A percentile compares a stretch with the other conserved stretches of the same genome.
Evolutionary conservation across 805 yeast genomes (phyloP).

Genomic region (Saccharomyces kudriavzevii): DNA sequence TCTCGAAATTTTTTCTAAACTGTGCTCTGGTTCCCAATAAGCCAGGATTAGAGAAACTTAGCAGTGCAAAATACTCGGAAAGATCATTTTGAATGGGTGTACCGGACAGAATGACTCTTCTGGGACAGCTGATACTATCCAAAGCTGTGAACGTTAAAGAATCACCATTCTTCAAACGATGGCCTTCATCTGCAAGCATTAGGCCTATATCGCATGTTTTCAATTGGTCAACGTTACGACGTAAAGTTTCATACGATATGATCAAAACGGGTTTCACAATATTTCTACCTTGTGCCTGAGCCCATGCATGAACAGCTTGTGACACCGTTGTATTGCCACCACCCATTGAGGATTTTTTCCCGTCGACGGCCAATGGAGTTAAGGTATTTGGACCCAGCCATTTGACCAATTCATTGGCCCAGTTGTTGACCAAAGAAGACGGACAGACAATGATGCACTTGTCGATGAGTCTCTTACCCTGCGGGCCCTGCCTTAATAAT

Average conservation of each 20-base stretch:
- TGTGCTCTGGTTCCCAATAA: conserved; percentile 76
- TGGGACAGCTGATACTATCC: conserved; percentile 70
- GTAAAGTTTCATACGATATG: conserved; percentile 85
- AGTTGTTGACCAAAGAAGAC: conserved; percentile 82
- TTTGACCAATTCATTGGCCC: conserved; percentile 94
- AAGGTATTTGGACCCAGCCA: conserved; percentile 93
- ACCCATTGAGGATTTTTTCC: conserved; percentile 53
- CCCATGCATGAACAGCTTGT: conserved; percentile 71
- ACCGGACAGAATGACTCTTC: conserved; percentile 90
- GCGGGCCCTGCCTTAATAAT: conserved; percentile 76
- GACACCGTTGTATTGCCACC: conserved; percentile 50
- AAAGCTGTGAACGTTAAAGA: conserved; percentile 84
- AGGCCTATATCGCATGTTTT: conserved; percentile 76
- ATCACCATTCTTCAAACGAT: conserved; percentile 78
- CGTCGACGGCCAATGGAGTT: conserved; percentile 86
- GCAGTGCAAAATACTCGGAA: conserved; percentile 83
- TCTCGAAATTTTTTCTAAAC: conserved; percentile 78
- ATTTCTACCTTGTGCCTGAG: conserved; percentile 75
- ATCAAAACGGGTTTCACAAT: conserved; percentile 90
- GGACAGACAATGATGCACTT: conserved; percentile 94
- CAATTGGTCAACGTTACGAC: conserved; percentile 73
- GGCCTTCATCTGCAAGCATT: conserved; percentile 81
- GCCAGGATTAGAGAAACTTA: conserved; percentile 93
- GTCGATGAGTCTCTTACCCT: conserved; percentile 69
- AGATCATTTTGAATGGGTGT: conserved; percentile 96